These are phyloP conservation scores for Hypholoma sublateritium DNA, from an alignment of 768 basidiomycete species.

Conservation along the genomic window DNA sequence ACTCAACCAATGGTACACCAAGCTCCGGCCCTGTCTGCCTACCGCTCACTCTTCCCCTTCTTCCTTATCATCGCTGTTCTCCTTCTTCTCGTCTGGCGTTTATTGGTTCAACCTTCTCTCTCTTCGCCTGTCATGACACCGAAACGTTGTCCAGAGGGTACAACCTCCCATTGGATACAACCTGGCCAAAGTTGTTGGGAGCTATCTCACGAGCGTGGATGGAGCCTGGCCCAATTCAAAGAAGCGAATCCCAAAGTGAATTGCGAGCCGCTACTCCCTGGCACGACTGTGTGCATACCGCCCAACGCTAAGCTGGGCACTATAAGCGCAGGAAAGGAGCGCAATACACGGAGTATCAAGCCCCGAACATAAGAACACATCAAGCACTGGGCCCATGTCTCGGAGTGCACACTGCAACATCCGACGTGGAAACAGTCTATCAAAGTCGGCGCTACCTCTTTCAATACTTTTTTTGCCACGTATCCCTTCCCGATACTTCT, in stretches of 20 bases:
- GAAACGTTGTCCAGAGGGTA: conserved; percentile 38
- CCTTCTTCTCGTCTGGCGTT: conserved; percentile 64
- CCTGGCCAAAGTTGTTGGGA: conserved; percentile 71
- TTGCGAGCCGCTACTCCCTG: conserved; percentile 61
- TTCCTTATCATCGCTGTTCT: conserved; percentile 67
- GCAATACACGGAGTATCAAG: background rate
- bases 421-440: no score
- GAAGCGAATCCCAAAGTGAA: conserved; percentile 51
- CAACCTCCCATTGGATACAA: conserved; percentile 46
- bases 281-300: conserved; percentile 61
- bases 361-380: background rate
- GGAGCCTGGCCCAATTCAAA: conserved; percentile 49
- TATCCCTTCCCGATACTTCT: no score
- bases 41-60: conserved; percentile 68
- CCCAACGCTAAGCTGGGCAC: conserved; percentile 1
- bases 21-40: conserved; percentile 33
- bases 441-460: no score
- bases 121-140: conserved; percentile 17
- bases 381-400: background rate
- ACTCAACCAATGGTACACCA: conserved; percentile 3
- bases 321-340: background rate
- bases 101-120: conserved; percentile 46
- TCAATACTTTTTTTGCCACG: no score
- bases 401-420: background rate
- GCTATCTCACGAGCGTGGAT: conserved; percentile 47